Evolutionary conservation across 139 green algal genomes (phyloP), one percentile per base, ranked within the genome.

Genomic region (Chlorella sp.): DNA sequence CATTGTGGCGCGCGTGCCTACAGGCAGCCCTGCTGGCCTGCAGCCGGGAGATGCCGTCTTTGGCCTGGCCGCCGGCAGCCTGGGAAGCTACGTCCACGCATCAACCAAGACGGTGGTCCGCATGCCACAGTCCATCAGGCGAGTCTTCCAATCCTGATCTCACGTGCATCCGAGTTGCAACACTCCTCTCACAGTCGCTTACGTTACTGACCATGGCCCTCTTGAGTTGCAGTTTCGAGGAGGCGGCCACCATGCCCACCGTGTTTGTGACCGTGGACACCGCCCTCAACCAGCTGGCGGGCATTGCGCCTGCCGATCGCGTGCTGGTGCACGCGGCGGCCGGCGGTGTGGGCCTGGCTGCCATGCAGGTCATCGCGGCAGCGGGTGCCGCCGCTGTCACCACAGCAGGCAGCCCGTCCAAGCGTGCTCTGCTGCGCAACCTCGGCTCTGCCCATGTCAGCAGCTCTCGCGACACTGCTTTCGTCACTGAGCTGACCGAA

Each of bases 241-340:
- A 94, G 74, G 94, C 94, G 20, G 91, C 95, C 34, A 95, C 90
- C 65, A 89, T 90, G 60, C 95, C 95, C 62, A 98, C 95, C 2
- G 94, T 97, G 46, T 96, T 96, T 78, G 93, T 95, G 58, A 98
- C 95, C 11, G 93, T 92, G 0, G 90, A 97, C 60, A 80, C 89
- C 16, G 91, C 88, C 26, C 24, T 90, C 14, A 76, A 72, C 20
- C 54, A 85, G 67, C 67, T 87, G 64, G 82, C 86, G 34, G 38
- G 36, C 28, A 41, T 67, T 34, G 62, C 34, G 9, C 79, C 94
- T 20, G 38, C 80, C 9, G 76, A 89, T 80, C 44, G 85, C 85
- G 76, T 96, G 81, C 90, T 98, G 76, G 76, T 98, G 73, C 94
- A 95, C 58, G 94, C 92, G 28, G 94, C 93, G 14, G 94, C 94